Evolutionary conservation across 163 green algal species (phyloP).

Genomic region (Scenedesmus sp.): DNA sequence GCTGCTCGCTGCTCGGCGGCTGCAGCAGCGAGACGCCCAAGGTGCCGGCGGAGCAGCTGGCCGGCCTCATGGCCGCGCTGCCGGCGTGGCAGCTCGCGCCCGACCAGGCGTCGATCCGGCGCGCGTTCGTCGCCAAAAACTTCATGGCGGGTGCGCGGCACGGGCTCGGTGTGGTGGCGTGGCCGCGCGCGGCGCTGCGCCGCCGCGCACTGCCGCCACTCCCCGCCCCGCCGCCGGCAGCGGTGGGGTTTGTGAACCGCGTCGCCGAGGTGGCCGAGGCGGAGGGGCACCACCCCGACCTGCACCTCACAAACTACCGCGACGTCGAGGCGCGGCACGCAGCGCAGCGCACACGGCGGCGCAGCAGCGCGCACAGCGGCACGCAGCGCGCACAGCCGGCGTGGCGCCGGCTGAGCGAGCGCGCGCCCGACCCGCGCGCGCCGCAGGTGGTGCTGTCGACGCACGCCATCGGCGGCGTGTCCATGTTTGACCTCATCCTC

Average conservation of each 20-base stretch:
- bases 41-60: conserved; percentile 56
- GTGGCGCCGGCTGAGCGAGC: background rate
- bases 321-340: conserved; percentile 25
- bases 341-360: background rate
- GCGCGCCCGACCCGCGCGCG: background rate
- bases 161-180: background rate
- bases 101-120: conserved; percentile 48
- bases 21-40: conserved; percentile 13
- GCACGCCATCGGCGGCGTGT: conserved; percentile 80
- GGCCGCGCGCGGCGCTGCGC: no score
- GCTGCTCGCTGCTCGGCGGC: conserved; percentile 29
- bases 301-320: conserved; percentile 80
- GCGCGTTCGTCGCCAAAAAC: conserved; percentile 74
- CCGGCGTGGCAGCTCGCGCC: conserved; percentile 65
- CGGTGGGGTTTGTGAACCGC: conserved; percentile 78
- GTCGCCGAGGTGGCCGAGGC: conserved; percentile 77
- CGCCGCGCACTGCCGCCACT: no score
- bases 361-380: background rate
- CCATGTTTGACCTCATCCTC: conserved; percentile 90
- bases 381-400: background rate
- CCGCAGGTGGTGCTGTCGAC: conserved; percentile 74
- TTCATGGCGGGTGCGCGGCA: conserved; percentile 64
- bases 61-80: conserved; percentile 57
- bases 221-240: conserved; percentile 50
- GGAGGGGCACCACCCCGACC: conserved; percentile 85